Conservation (phyloP, 495 filamentous ascomycete species). For the Penicillium samsonianum region DNA sequence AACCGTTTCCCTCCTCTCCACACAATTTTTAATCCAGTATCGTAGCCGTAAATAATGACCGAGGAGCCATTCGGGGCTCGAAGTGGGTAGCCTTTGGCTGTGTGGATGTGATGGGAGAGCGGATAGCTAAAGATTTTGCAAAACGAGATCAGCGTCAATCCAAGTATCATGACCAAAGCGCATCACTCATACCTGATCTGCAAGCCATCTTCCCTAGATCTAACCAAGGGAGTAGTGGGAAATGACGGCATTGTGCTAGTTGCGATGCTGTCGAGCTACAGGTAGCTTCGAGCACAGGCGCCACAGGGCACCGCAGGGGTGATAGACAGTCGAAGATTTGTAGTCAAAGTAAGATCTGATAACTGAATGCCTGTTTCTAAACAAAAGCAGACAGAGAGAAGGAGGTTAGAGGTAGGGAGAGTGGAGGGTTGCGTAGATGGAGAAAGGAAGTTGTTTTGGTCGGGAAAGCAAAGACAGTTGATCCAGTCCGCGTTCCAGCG, state of each 20-base stretch:
- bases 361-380: neutral
- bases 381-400: conserved; percentile 2
- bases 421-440: conserved; percentile 19
- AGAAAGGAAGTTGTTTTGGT: conserved; percentile 34
- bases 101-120: conserved; percentile 70
- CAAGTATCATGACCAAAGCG: neutral
- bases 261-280: conserved; percentile 13
- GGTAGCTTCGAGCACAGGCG: conserved; percentile 26
- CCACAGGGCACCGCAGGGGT: conserved; percentile 22
- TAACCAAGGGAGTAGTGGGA: conserved; percentile 40
- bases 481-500: conserved; percentile 35
- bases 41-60: conserved; percentile 79
- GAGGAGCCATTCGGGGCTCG: conserved; percentile 80
- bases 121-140: conserved; percentile 61
- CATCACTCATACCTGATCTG: conserved; percentile 50
- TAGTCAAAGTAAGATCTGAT: neutral
- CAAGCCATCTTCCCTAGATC: conserved; percentile 46
- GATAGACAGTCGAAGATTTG: neutral
- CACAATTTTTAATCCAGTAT: conserved; percentile 71
- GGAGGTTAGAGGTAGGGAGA: conserved; percentile 5
- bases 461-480: conserved; percentile 16
- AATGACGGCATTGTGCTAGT: conserved; percentile 41
- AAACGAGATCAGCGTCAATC: conserved; percentile 14
- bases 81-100: conserved; percentile 73
- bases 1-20: conserved; percentile 79